A percentile compares a stretch with the other conserved stretches of the same genome.
phyloP scores from a whole-genome alignment of 2,329 filamentous ascomycete species.

The Penicillium sumatraense region DNA sequence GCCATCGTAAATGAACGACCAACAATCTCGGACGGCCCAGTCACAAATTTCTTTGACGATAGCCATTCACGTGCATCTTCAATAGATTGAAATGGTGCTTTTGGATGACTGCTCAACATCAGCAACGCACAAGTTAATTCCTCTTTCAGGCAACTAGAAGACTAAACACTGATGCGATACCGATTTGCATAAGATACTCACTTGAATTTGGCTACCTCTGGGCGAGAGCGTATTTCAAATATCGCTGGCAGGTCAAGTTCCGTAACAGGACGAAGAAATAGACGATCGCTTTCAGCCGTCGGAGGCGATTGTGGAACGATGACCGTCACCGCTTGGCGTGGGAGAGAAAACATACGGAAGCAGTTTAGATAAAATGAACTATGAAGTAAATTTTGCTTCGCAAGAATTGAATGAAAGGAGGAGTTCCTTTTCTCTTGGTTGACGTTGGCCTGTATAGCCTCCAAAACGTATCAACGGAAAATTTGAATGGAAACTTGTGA shows the following conservation, averaged over 20 bases:
- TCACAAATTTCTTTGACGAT: slow-evolving; percentile 23
- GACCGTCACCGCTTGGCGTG: slow-evolving; percentile 17
- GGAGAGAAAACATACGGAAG: slow-evolving; percentile 3
- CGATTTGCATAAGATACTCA: slow-evolving; percentile 4
- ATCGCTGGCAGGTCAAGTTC: slow-evolving; percentile 25
- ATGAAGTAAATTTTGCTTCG: no score
- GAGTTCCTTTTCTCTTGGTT: no score
- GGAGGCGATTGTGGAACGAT: slow-evolving; percentile 13
- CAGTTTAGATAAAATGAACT: no score
- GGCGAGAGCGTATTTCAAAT: slow-evolving; percentile 27
- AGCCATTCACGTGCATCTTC: slow-evolving; percentile 31
- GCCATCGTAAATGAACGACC: slow-evolving; percentile 28
- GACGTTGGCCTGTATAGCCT: no score
- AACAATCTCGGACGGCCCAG: slow-evolving; percentile 21
- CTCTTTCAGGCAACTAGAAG: no score
- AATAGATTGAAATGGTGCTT: slow-evolving; percentile 25
- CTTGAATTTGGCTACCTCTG: slow-evolving; percentile 32
- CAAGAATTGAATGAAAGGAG: no score
- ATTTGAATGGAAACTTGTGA: not conserved
- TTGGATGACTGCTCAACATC: slow-evolving; percentile 22
- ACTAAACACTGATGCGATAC: not conserved
- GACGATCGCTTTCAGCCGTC: slow-evolving; percentile 23
- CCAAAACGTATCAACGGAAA: not conserved
- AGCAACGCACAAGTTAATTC: not conserved
- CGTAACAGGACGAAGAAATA: slow-evolving; percentile 27